Conservation (phyloP, 768 basidiomycete species). For the Lactarius vividus region DNA sequence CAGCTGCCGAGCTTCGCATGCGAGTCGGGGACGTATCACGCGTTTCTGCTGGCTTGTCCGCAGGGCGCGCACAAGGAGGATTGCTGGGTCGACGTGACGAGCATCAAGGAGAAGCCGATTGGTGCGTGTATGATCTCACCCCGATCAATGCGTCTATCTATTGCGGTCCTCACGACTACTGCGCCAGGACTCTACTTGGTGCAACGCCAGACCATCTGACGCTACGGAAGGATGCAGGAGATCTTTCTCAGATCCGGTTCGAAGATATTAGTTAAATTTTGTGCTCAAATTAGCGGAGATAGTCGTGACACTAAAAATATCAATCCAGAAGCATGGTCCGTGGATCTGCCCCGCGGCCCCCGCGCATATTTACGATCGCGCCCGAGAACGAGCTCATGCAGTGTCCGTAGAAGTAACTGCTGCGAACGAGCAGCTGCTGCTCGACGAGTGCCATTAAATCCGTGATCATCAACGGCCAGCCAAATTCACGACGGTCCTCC, state of each 20-base stretch:
- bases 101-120: conserved; percentile 2
- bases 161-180: background rate
- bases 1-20: conserved; percentile 5
- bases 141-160: background rate
- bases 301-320: background rate
- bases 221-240: background rate
- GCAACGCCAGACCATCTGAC: background rate
- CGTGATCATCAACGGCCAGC: conserved; percentile 44
- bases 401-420: conserved; percentile 40
- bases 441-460: conserved; percentile 45
- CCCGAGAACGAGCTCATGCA: conserved; percentile 40
- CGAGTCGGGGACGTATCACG: conserved; percentile 4
- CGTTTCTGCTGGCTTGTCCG: conserved; percentile 6
- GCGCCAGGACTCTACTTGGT: background rate
- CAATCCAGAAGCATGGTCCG: conserved; percentile 37
- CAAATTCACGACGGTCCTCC: conserved; percentile 39
- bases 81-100: conserved; percentile 8
- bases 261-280: too few species aligned
- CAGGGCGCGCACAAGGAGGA: conserved; percentile 8
- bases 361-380: conserved; percentile 40
- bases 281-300: background rate
- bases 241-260: too few species aligned
- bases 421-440: conserved; percentile 38
- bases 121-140: background rate
- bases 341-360: conserved; percentile 38